A percentile compares a stretch with the other conserved stretches of the same genome.
Conservation (phyloP, 2,329 filamentous ascomycete species). For the Exserohilum turcica region DNA sequence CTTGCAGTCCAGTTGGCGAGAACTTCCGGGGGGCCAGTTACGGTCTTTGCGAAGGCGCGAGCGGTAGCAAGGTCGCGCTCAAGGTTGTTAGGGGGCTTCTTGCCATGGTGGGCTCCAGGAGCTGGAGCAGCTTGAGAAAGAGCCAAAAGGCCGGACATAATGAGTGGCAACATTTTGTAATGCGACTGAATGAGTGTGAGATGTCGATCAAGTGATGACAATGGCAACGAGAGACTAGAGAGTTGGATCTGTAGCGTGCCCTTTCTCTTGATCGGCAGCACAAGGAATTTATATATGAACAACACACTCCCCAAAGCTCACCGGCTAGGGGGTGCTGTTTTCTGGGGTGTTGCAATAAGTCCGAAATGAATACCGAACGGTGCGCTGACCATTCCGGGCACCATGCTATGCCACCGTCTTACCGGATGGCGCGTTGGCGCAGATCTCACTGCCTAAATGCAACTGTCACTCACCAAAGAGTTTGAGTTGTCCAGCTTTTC, state of each 20-base stretch:
- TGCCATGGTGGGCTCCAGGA: not conserved
- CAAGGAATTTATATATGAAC: not conserved
- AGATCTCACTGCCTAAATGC: too few species aligned
- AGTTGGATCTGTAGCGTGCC: not conserved
- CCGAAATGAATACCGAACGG: not conserved
- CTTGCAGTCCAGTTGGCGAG: not conserved
- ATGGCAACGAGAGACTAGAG: not conserved
- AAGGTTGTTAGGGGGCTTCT: not conserved
- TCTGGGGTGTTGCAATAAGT: not conserved
- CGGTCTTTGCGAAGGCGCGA: not conserved
- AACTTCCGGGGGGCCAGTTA: not conserved
- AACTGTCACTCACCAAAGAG: too few species aligned
- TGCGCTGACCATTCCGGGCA: too few species aligned
- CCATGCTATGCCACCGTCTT: too few species aligned
- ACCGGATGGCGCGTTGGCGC: too few species aligned
- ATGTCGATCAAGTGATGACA: not conserved
- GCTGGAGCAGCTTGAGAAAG: not conserved
- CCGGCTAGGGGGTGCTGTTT: not conserved
- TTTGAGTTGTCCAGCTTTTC: too few species aligned
- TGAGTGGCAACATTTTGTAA: not conserved
- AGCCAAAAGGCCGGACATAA: not conserved
- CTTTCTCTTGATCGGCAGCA: not conserved
- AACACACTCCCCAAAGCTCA: not conserved
- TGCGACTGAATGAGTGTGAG: not conserved
- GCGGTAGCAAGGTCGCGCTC: not conserved